phyloP scores from a whole-genome alignment of 2,329 filamentous ascomycete genomes.

The Pseudogymnoascus sp. region DNA sequence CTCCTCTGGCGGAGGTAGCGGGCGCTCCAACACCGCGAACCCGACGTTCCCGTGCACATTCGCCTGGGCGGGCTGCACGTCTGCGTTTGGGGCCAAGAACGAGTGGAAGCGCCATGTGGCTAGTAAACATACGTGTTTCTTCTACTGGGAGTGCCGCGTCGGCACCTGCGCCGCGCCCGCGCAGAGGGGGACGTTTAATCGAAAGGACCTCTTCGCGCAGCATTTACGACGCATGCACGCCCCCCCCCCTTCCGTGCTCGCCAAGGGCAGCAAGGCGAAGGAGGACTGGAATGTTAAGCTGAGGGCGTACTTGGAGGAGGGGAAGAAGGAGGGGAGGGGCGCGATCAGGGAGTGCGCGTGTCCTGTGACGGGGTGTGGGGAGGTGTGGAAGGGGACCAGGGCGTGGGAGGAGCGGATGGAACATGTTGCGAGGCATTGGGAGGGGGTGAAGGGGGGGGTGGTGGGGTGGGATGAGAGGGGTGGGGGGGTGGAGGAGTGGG shows the following conservation, averaged over 20 bases:
- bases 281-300: conserved; percentile 32
- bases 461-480: background rate
- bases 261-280: conserved; percentile 24
- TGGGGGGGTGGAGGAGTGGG: background rate
- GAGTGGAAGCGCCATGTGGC: conserved; percentile 90
- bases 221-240: conserved; percentile 82
- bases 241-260: conserved; percentile 28
- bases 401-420: conserved; percentile 82
- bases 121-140: conserved; percentile 68
- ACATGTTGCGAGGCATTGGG: conserved; percentile 75
- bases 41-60: conserved; percentile 55
- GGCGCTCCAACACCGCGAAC: background rate
- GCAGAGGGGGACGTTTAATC: conserved; percentile 54
- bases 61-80: conserved; percentile 63
- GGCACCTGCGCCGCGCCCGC: conserved; percentile 20
- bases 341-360: conserved; percentile 55
- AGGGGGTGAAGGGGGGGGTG: conserved; percentile 49
- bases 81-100: conserved; percentile 73
- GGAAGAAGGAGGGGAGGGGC: conserved; percentile 39
- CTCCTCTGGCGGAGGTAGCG: conserved; percentile 10
- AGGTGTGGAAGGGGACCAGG: conserved; percentile 49
- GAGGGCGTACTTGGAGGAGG: conserved; percentile 40
- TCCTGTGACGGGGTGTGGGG: conserved; percentile 50
- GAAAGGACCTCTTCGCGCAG: conserved; percentile 85
- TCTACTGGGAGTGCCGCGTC: conserved; percentile 62